Evolutionary conservation across 176 grass and related monocot genomes (phyloP).

Genomic region (Tillandsia leiboldiana): DNA sequence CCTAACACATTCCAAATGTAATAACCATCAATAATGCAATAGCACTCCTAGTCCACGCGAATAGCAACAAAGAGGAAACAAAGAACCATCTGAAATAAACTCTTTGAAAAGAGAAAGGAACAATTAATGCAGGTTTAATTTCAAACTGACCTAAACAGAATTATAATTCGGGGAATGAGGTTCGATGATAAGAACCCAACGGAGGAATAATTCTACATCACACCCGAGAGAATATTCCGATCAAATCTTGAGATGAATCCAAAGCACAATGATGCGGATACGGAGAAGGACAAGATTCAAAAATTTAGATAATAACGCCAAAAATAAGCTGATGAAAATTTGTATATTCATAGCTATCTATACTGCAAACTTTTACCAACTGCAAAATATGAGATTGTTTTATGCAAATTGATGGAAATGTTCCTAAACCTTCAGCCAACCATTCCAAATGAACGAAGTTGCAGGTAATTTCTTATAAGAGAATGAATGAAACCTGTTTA

Average conservation of each 20-base stretch:
- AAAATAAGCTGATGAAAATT: too few relatives aligned
- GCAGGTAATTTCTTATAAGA: not conserved
- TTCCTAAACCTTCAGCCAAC: not conserved
- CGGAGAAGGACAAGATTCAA: too few relatives aligned
- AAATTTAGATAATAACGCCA: too few relatives aligned
- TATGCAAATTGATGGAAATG: too few relatives aligned
- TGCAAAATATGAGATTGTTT: too few relatives aligned
- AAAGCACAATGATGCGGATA: not conserved
- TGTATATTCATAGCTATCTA: too few relatives aligned
- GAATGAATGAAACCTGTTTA: not conserved
- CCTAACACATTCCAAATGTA: constrained; percentile 24
- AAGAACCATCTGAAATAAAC: not conserved
- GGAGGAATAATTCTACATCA: constrained; percentile 5
- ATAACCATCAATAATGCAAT: constrained; percentile 43
- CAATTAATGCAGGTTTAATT: not conserved
- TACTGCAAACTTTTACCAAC: too few relatives aligned
- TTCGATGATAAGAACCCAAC: not conserved
- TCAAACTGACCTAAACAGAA: constrained; percentile 3
- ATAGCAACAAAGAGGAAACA: not conserved
- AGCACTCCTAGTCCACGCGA: constrained; percentile 12
- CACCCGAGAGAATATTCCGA: not conserved
- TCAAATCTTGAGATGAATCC: not conserved
- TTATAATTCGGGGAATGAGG: constrained; percentile 2
- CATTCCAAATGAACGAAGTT: not conserved
- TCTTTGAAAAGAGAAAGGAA: not conserved